Conservation (phyloP, 805 yeast species). For the Scheffersomyces lignosus region DNA sequence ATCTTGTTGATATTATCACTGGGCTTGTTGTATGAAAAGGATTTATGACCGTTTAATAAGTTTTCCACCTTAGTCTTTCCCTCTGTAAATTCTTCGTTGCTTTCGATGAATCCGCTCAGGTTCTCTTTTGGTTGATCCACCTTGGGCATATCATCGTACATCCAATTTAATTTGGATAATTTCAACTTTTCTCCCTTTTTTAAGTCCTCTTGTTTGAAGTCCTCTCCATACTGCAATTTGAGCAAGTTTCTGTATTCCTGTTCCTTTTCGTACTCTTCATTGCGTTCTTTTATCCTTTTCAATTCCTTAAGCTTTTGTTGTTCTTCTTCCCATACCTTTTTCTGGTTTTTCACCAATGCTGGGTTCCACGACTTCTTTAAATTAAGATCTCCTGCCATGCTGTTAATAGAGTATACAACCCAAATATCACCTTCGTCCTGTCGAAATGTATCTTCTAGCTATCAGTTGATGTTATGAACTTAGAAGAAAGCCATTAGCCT, state of each 20-base stretch:
- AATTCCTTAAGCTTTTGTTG: slow-evolving; percentile 75
- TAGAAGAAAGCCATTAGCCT: neutral
- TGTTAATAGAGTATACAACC: no score
- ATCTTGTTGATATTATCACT: slow-evolving; percentile 8
- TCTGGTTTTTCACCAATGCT: slow-evolving; percentile 77
- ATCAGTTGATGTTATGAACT: no score
- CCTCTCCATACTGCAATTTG: slow-evolving; percentile 45
- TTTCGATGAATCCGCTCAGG: slow-evolving; percentile 39
- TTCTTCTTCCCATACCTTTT: slow-evolving; percentile 80
- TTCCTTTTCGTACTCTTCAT: slow-evolving; percentile 62
- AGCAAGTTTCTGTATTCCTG: slow-evolving; percentile 58
- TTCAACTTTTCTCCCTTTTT: slow-evolving; percentile 27
- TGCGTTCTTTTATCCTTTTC: slow-evolving; percentile 59
- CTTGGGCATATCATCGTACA: slow-evolving; percentile 64
- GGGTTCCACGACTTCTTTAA: slow-evolving; percentile 97
- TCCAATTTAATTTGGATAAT: slow-evolving; percentile 71
- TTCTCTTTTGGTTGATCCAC: slow-evolving; percentile 21
- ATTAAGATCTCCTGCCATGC: slow-evolving; percentile 80
- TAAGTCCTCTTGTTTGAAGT: slow-evolving; percentile 24
- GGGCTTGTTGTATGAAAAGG: slow-evolving; percentile 28
- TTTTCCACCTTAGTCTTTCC: slow-evolving; percentile 47
- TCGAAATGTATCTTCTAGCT: neutral
- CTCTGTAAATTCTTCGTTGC: slow-evolving; percentile 29
- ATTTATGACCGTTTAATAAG: slow-evolving; percentile 52
- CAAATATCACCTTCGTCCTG: slow-evolving; percentile 1